phyloP scores from a whole-genome alignment of 2,329 filamentous ascomycete genomes.

The Pyrenophora seminiperda region DNA sequence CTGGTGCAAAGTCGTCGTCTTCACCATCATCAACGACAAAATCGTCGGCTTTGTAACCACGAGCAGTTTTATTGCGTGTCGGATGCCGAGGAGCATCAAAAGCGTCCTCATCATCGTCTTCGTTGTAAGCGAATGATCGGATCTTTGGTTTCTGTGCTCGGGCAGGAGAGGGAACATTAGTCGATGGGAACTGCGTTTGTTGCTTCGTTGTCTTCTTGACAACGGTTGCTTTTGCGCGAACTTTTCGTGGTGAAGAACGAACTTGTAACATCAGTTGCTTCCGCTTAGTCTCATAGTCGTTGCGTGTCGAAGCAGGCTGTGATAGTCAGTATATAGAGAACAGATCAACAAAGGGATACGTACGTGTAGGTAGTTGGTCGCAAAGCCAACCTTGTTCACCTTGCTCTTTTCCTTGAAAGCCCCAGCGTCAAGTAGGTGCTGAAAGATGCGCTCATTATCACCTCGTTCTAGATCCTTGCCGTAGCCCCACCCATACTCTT shows the following conservation, averaged over 20 bases:
- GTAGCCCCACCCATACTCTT: slow-evolving; percentile 64
- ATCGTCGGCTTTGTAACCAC: slow-evolving; percentile 44
- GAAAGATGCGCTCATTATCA: slow-evolving; percentile 84
- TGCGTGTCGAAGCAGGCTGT: slow-evolving; percentile 52
- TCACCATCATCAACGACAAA: slow-evolving; percentile 48
- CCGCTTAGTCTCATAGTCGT: slow-evolving; percentile 50
- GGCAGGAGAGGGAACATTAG: slow-evolving; percentile 69
- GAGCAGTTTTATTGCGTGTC: slow-evolving; percentile 28
- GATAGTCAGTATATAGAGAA: slow-evolving; percentile 20
- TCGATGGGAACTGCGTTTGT: slow-evolving; percentile 62
- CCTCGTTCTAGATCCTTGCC: slow-evolving; percentile 73
- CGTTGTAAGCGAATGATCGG: slow-evolving; percentile 32
- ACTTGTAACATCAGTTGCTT: slow-evolving; percentile 59
- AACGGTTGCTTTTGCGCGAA: slow-evolving; percentile 26
- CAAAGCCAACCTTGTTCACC: slow-evolving; percentile 68
- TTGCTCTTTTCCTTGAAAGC: slow-evolving; percentile 74
- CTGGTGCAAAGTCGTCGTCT: slow-evolving; percentile 55
- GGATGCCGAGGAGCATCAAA: slow-evolving; percentile 31
- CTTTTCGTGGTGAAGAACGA: slow-evolving; percentile 54
- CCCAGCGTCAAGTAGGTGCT: slow-evolving; percentile 73
- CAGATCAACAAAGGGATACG: slow-evolving; percentile 35
- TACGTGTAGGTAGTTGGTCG: slow-evolving; percentile 74
- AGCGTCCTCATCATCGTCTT: slow-evolving; percentile 33
- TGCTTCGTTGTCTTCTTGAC: slow-evolving; percentile 36
- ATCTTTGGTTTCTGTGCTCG: slow-evolving; percentile 52